Percentiles rank a stretch among this genome's conserved stretches.
phyloP scores from a whole-genome alignment of 73 alveolate species.

The Paraurostyla sp. region DNA sequence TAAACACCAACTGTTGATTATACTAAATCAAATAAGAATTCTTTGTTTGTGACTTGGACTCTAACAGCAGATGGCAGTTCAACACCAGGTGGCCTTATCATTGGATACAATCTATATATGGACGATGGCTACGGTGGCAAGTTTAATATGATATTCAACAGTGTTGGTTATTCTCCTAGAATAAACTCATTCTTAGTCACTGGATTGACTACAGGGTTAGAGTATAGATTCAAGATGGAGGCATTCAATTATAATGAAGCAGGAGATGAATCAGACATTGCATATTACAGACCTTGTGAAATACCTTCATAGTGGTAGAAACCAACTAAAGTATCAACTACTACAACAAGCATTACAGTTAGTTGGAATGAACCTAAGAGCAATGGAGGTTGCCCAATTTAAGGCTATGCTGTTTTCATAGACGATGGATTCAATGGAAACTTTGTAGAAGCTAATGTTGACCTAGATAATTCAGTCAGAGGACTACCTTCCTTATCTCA shows the following conservation, averaged over 20 bases:
- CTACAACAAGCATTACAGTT: constrained; percentile 59
- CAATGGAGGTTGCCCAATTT: constrained; percentile 80
- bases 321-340: constrained; percentile 45
- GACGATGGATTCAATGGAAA: constrained; percentile 83
- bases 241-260: constrained; percentile 71
- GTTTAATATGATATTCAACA: constrained; percentile 40
- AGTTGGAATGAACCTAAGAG: constrained; percentile 78
- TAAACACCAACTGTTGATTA: constrained; percentile 27
- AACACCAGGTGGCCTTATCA: constrained; percentile 61
- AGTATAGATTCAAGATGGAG: constrained; percentile 55
- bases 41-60: constrained; percentile 53
- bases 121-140: constrained; percentile 60
- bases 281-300: constrained; percentile 45
- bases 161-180: constrained; percentile 45
- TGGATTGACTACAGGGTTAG: not conserved
- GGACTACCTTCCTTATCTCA: constrained; percentile 44
- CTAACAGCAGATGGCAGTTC: constrained; percentile 43
- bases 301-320: constrained; percentile 43
- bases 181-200: constrained; percentile 31
- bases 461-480: constrained; percentile 60
- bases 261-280: constrained; percentile 35
- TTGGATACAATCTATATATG: constrained; percentile 59
- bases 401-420: constrained; percentile 71
- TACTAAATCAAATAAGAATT: constrained; percentile 17
- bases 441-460: constrained; percentile 75